Evolutionary conservation across 371 early-diverging fungal genomes (phyloP).

Genomic region (Mortierella sp.): DNA sequence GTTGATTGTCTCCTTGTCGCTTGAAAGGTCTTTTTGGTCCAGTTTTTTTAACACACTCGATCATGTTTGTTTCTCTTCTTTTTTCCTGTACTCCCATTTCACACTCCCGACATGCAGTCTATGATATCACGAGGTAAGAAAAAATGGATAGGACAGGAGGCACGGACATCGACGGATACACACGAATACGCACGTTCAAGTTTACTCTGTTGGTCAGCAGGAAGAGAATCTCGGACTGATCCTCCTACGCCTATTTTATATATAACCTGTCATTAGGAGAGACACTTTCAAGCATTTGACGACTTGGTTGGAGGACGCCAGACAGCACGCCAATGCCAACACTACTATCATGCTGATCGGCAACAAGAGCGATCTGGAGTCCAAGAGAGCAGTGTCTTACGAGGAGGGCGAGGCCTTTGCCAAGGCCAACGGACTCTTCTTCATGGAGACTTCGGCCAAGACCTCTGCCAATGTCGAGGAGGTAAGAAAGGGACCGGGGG

Average conservation of each 20-base stretch:
- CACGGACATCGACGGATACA: conserved; percentile 2
- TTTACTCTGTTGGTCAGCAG: conserved; percentile 11
- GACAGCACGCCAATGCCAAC: conserved; percentile 91
- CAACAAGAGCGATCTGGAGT: conserved; percentile 94
- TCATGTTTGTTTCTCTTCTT: conserved; percentile 11
- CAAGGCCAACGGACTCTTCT: conserved; percentile 84
- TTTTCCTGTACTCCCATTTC: conserved; percentile 13
- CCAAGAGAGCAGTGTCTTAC: conserved; percentile 83
- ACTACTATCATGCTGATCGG: conserved; percentile 94
- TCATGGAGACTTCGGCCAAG: conserved; percentile 96
- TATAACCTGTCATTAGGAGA: conserved; percentile 61
- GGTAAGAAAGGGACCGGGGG: conserved; percentile 35
- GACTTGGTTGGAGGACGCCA: conserved; percentile 93
- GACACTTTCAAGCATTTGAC: conserved; percentile 93
- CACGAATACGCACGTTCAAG: background rate
- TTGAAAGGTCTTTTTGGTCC: conserved; percentile 16
- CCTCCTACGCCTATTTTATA: background rate
- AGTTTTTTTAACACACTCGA: conserved; percentile 19
- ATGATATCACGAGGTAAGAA: conserved; percentile 81
- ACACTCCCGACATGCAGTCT: conserved; percentile 61
- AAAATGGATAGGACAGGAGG: conserved; percentile 1
- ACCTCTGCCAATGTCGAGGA: conserved; percentile 92
- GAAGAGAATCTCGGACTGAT: conserved; percentile 2
- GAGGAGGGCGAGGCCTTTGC: conserved; percentile 95
- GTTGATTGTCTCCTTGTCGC: background rate